A percentile compares a stretch with the other conserved stretches of the same genome.
phyloP scores from a whole-genome alignment of 805 yeast species.

The Wickerhamiella dianesei region DNA sequence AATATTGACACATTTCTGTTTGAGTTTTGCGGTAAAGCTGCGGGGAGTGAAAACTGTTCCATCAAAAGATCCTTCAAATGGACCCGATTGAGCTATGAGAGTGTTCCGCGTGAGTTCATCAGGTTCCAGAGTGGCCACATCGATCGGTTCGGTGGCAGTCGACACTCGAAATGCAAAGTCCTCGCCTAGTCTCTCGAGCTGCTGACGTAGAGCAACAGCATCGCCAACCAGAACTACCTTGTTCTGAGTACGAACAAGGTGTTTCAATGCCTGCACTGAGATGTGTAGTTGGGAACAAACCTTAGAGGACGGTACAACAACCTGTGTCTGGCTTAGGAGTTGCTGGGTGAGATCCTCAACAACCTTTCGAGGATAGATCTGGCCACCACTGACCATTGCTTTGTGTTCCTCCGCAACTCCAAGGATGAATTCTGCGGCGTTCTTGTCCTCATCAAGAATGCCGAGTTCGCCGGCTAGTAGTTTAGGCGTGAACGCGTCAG shows the following conservation, averaged over 20 bases:
- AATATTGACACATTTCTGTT: not conserved
- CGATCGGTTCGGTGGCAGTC: not conserved
- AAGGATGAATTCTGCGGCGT: not conserved
- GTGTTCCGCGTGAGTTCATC: not conserved
- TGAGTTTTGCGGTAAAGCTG: slow-evolving; percentile 5
- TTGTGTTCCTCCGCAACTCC: not conserved
- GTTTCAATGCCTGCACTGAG: not conserved
- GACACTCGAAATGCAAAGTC: not conserved
- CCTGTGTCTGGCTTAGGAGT: not conserved
- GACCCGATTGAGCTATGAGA: not conserved
- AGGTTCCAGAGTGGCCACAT: not conserved
- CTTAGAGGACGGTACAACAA: not conserved
- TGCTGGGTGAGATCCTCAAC: not conserved
- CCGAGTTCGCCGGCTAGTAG: slow-evolving; percentile 3
- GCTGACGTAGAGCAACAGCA: not conserved
- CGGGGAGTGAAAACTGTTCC: slow-evolving; percentile 8
- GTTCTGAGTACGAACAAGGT: not conserved
- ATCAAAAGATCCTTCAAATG: slow-evolving; percentile 5
- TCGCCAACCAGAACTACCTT: not conserved
- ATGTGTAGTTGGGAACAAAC: not conserved
- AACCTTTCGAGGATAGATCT: not conserved
- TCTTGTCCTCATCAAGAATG: not conserved
- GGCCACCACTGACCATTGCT: not conserved
- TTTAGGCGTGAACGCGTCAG: slow-evolving; percentile 3
- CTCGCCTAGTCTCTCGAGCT: not conserved